Base-by-base conservation (phyloP, 176 grass and related monocot species). In the Triticum dicoccoides region DNA sequence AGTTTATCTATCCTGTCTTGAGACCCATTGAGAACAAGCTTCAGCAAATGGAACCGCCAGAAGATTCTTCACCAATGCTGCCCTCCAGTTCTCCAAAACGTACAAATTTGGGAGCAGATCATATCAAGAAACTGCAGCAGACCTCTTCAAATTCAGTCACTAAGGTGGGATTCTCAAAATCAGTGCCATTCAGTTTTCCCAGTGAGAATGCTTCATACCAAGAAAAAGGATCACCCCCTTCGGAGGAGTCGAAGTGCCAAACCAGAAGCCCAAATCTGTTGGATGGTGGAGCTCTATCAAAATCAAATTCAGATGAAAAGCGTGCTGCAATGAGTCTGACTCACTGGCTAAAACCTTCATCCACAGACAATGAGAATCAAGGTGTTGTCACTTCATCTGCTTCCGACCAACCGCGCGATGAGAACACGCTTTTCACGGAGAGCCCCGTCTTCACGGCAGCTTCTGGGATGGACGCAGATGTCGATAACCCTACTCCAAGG, bases 1-100 rank as follows among this genome's bases (percentile, higher is more conserved):
- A 96, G 15, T 96, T 94, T 32, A 18, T 85, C 10, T 94, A 94
- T 65, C 94, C 94, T 65, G 77, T 88, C 45, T 14, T 91, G 24
- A 94, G 90, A 83, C 80, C 90, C 1, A 84, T 92, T 7, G 91
- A 95, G 24, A 89, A 95, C 41, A 25, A 70, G 38, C 15, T 81
- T 77, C 10, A 84, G 2, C 17, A 18, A 34, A 64, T 65, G n/a
- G 65, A 83, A 62, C 23, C 65, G 12, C 11, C 13, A 63, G 62
- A 70, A 89, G 24, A 69, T 38, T 84, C 56, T 54, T 65, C 51
- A 51, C 58, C 64, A 42, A 24, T 33, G 18, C 10, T 45, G 35
- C 59, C 51, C 11, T 75, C 42, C 5, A 49, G 32, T 61, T 25
- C 41, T 76, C 49, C 24, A 20, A 85, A 64, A 24, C 6, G 5